Conservation (phyloP, 768 basidiomycete species). For the Cubamyces lactineus region DNA sequence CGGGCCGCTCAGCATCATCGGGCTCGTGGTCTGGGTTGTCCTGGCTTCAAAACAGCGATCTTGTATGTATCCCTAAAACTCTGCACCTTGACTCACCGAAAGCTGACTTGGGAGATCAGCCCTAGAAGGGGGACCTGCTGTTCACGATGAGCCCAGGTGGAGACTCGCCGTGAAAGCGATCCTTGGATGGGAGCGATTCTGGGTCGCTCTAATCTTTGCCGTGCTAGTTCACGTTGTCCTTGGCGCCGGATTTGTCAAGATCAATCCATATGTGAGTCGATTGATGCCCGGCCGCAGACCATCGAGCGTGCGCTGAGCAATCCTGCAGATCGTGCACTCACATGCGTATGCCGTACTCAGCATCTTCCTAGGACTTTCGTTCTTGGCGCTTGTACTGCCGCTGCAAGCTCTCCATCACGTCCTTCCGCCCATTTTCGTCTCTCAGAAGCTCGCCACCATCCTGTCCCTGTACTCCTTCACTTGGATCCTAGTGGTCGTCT, state of each 20-base stretch:
- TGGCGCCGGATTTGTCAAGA: slow-evolving; percentile 49
- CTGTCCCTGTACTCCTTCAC: slow-evolving; percentile 59
- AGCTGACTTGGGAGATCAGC: too few species aligned
- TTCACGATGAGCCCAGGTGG: slow-evolving; percentile 26
- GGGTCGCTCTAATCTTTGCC: slow-evolving; percentile 55
- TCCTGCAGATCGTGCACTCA: slow-evolving; percentile 62
- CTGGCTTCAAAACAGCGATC: slow-evolving; percentile 30
- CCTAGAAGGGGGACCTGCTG: neutral
- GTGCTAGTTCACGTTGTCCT: slow-evolving; percentile 51
- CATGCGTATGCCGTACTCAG: slow-evolving; percentile 53
- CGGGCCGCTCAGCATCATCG: slow-evolving; percentile 59
- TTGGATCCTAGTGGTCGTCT: slow-evolving; percentile 58
- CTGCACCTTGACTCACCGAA: too few species aligned
- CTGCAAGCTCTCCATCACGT: slow-evolving; percentile 37
- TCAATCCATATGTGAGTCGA: slow-evolving; percentile 67
- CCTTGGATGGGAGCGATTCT: slow-evolving; percentile 64
- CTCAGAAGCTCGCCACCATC: slow-evolving; percentile 54
- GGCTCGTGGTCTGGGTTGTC: slow-evolving; percentile 45
- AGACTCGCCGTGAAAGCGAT: slow-evolving; percentile 35
- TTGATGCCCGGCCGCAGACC: neutral
- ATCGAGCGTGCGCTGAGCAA: neutral
- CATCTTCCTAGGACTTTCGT: slow-evolving; percentile 53
- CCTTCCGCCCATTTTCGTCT: slow-evolving; percentile 39
- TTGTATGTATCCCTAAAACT: slow-evolving; percentile 9
- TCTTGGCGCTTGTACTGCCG: slow-evolving; percentile 50